Conservation (phyloP, 2,329 filamentous ascomycete genomes). For the Periconia digitata region DNA sequence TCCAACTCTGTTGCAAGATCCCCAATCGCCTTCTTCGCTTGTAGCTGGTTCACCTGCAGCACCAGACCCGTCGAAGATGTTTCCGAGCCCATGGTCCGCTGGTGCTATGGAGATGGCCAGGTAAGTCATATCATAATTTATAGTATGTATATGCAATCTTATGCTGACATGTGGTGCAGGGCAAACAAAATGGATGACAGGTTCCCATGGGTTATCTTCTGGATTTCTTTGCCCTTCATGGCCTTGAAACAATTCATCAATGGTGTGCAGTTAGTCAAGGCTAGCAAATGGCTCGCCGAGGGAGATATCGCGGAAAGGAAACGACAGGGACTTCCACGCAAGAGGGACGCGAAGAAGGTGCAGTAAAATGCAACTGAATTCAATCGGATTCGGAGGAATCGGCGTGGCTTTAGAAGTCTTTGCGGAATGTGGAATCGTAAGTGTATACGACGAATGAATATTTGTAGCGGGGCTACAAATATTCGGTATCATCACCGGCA, state of each 20-base stretch:
- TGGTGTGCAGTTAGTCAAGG: slow-evolving; percentile 89
- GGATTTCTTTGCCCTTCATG: slow-evolving; percentile 84
- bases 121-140: slow-evolving; percentile 17
- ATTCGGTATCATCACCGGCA: too few species aligned
- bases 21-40: slow-evolving; percentile 55
- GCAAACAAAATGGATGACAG: slow-evolving; percentile 76
- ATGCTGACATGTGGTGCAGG: slow-evolving; percentile 21
- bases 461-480: too few species aligned
- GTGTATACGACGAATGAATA: too few species aligned
- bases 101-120: slow-evolving; percentile 89
- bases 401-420: too few species aligned
- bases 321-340: slow-evolving; percentile 43
- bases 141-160: neutral
- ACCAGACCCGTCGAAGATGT: slow-evolving; percentile 70
- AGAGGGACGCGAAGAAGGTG: slow-evolving; percentile 31
- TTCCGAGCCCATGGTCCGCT: slow-evolving; percentile 87
- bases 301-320: slow-evolving; percentile 73
- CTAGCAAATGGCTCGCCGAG: slow-evolving; percentile 87
- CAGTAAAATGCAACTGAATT: too few species aligned
- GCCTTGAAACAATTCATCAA: slow-evolving; percentile 91
- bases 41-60: slow-evolving; percentile 70
- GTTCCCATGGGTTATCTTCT: slow-evolving; percentile 77
- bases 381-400: too few species aligned
- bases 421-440: too few species aligned
- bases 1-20: slow-evolving; percentile 71